Evolutionary conservation across 305 asterid genomes (phyloP), one percentile per base, ranked within the genome.

Genomic region (Fraxinus nigra): DNA sequence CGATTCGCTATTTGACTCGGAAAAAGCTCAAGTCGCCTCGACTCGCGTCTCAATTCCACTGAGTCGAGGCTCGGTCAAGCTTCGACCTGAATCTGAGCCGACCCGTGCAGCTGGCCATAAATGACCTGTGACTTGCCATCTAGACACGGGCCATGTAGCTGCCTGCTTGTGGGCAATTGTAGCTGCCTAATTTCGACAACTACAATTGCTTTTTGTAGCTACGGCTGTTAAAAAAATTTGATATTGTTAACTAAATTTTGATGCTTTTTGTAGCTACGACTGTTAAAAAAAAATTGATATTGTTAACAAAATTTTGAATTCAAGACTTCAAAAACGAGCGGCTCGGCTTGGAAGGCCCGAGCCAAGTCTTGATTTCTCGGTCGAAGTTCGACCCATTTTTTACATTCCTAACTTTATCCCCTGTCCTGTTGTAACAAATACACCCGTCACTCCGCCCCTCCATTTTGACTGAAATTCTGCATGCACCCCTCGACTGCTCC

Each of bases 381-480:
- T 43, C 1, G 1, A 10, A 43, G 51, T 43, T 43, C 11, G 48
- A 43, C 4, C 16, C 51, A 10, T 43, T 43, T 43, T 40, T 43
- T 0, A 11, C 16, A 2, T 43, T 13, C 4, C 51, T 0, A 11
- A 40, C 16, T 43, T 30, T 32, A 6, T 14, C 10, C 75, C 38
- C 24, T 63, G 72, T 26, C 35, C 18, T 1, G 33, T 65, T 13
- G 73, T 7, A 9, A 26, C 37, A 67, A 70, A 70, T 1, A 32
- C 83, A 75, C 37, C 73, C 4, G 75, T 83, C 72, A 32, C 76
- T 75, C 46, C 76, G 10, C 81, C 61, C 72, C 80, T 81, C 73
- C 72, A 80, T 79, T 70, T 70, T 86, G 84, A 82, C 86, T 84
- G 79, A 65, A 77, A 80, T 85, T 77, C 70, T 79, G 85, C 91